Conservation (phyloP, 2,329 filamentous ascomycete species). For the Colletotrichum caudatum region DNA sequence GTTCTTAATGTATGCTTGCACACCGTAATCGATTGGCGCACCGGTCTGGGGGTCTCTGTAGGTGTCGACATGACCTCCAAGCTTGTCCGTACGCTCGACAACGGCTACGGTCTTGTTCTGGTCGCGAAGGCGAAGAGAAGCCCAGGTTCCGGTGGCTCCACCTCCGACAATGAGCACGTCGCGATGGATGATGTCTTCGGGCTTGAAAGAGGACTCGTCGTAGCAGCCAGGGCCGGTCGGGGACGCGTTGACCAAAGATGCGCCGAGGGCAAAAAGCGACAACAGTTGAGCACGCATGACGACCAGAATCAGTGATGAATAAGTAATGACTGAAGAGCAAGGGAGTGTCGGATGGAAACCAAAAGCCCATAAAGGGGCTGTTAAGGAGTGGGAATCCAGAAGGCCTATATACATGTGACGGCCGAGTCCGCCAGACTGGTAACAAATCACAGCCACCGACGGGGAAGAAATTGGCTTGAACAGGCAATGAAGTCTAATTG, state of each 20-base stretch:
- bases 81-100: slow-evolving; percentile 52
- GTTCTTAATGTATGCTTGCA: slow-evolving; percentile 52
- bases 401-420: slow-evolving; percentile 25
- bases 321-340: slow-evolving; percentile 23
- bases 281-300: slow-evolving; percentile 14
- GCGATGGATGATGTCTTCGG: slow-evolving; percentile 40
- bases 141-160: slow-evolving; percentile 64
- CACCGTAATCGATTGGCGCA: slow-evolving; percentile 51
- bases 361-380: background rate
- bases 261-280: slow-evolving; percentile 31
- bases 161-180: slow-evolving; percentile 67
- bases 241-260: slow-evolving; percentile 22
- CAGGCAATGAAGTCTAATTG: slow-evolving; percentile 36
- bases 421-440: slow-evolving; percentile 2
- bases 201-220: slow-evolving; percentile 33
- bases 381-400: background rate
- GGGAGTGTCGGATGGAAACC: slow-evolving; percentile 9
- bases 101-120: slow-evolving; percentile 61
- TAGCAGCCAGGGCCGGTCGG: slow-evolving; percentile 28
- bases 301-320: background rate
- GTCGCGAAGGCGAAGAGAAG: slow-evolving; percentile 61
- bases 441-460: slow-evolving; percentile 11
- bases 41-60: slow-evolving; percentile 56
- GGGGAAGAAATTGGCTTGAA: slow-evolving; percentile 12
- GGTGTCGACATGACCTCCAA: slow-evolving; percentile 62